Conservation (phyloP, 768 basidiomycete genomes). For the Clathrus columnatus region DNA sequence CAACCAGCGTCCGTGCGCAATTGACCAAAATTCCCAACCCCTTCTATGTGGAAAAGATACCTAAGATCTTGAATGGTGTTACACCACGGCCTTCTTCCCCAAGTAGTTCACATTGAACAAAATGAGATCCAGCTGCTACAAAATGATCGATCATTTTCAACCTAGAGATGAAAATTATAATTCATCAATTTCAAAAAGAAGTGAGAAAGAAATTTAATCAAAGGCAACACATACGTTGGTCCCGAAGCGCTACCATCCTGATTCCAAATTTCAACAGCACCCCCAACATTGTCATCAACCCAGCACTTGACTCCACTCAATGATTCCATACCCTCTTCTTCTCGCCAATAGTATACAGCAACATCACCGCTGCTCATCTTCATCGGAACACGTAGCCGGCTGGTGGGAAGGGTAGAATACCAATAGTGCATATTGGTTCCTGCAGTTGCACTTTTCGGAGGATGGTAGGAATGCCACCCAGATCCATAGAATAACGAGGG, state of each 20-base stretch:
- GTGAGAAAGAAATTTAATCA: constrained; percentile 9
- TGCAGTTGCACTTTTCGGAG: constrained; percentile 33
- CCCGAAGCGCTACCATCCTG: constrained; percentile 51
- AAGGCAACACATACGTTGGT: constrained; percentile 52
- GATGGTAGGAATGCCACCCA: constrained; percentile 82
- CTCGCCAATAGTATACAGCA: constrained; percentile 81
- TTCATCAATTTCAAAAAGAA: background rate
- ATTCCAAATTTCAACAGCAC: constrained; percentile 72
- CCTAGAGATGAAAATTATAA: constrained; percentile 31
- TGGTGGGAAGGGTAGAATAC: constrained; percentile 81
- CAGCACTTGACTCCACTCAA: constrained; percentile 82
- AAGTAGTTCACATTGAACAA: constrained; percentile 78
- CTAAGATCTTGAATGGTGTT: constrained; percentile 82
- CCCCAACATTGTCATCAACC: constrained; percentile 92
- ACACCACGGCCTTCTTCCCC: constrained; percentile 82
- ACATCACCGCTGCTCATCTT: constrained; percentile 85
- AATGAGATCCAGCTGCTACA: constrained; percentile 86
- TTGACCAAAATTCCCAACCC: background rate
- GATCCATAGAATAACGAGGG: constrained; percentile 87
- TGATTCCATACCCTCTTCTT: constrained; percentile 41
- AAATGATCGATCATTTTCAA: constrained; percentile 78
- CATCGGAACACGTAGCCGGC: constrained; percentile 74
- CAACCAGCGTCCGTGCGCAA: background rate
- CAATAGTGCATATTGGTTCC: constrained; percentile 73
- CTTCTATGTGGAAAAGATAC: constrained; percentile 71